phyloP scores from a whole-genome alignment of 345 rosid species.

The Citrus reticulata region DNA sequence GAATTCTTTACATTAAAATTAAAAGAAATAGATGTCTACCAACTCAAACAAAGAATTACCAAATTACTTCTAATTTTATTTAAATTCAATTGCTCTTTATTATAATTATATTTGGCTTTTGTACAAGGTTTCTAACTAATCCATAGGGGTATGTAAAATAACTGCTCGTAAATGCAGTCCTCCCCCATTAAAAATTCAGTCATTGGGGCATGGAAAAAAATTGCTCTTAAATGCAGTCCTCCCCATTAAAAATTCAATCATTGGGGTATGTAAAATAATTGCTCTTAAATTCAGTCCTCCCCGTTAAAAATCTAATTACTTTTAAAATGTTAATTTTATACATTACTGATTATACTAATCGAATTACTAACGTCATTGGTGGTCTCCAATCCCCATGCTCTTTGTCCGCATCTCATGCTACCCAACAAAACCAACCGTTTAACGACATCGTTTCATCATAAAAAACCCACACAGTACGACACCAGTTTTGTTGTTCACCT shows the following conservation, averaged over 20 bases:
- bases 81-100: too few species aligned
- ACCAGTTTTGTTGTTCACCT: not conserved
- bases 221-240: not conserved
- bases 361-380: too few species aligned
- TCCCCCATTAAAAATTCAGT: not conserved
- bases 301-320: not conserved
- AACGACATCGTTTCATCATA: not conserved
- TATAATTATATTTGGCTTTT: too few species aligned
- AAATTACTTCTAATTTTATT: too few species aligned
- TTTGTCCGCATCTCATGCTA: not conserved
- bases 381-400: slow-evolving; percentile 1
- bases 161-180: not conserved
- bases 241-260: not conserved
- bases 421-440: not conserved
- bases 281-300: not conserved
- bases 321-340: too few species aligned
- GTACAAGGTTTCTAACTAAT: not conserved
- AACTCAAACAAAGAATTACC: too few species aligned
- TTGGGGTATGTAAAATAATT: not conserved
- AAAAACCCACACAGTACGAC: not conserved
- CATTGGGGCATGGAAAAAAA: not conserved
- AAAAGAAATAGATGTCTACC: too few species aligned
- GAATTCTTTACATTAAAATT: too few species aligned
- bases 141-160: not conserved
- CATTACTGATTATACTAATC: not conserved